Evolutionary conservation across 768 basidiomycete species (phyloP).

Genomic region (Vararia minispora): DNA sequence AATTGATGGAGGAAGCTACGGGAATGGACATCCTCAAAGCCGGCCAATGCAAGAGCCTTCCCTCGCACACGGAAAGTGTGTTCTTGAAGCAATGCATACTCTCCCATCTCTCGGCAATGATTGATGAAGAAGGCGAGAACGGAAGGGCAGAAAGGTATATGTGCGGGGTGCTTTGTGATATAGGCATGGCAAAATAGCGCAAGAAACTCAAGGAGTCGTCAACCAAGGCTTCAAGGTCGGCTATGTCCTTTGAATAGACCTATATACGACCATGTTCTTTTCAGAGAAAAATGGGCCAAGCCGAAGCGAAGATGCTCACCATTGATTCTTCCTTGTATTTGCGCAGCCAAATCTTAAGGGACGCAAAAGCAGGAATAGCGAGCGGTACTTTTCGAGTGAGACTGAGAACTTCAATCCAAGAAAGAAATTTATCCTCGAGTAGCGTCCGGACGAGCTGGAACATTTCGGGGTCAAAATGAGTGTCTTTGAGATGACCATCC

Average conservation of each 20-base stretch:
- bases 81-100: neutral
- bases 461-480: neutral
- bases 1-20: neutral
- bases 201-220: neutral
- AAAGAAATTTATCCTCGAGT: neutral
- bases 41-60: too few relatives aligned
- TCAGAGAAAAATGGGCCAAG: neutral
- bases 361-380: neutral
- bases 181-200: neutral
- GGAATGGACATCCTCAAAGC: neutral
- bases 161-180: too few relatives aligned
- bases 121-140: neutral
- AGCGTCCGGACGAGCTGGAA: neutral
- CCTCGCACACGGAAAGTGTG: neutral
- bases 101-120: neutral
- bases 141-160: neutral
- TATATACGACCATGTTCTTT: neutral
- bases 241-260: neutral
- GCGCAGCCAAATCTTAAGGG: neutral
- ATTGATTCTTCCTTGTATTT: too few relatives aligned
- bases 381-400: neutral
- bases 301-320: neutral
- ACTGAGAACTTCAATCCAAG: conserved; percentile 1
- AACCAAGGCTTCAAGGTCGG: neutral
- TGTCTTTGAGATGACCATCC: neutral